Conservation (phyloP, 2,329 filamentous ascomycete genomes). For the Alternaria triticimaculans region DNA sequence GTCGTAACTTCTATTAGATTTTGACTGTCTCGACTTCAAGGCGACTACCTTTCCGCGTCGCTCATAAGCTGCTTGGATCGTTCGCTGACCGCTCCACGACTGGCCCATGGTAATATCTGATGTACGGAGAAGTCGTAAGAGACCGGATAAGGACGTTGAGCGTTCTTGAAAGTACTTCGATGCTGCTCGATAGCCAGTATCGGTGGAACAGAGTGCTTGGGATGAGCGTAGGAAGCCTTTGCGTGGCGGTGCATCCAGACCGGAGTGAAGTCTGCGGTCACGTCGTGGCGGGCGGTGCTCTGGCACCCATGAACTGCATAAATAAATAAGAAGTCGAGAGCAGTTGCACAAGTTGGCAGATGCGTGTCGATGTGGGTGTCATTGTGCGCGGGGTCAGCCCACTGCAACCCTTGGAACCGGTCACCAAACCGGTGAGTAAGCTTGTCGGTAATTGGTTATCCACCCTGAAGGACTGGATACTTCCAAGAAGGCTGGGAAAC, state of each 20-base stretch:
- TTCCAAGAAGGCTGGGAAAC: not conserved
- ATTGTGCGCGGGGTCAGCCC: constrained; percentile 9
- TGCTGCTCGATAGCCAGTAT: not conserved
- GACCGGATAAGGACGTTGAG: not conserved
- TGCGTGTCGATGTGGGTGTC: not conserved
- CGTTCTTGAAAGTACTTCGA: not conserved
- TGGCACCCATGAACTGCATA: not conserved
- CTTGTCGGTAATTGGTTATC: constrained; percentile 14
- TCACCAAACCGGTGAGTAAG: constrained; percentile 11
- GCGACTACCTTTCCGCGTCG: not conserved
- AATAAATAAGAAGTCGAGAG: not conserved
- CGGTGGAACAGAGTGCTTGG: not conserved
- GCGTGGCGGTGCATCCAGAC: not conserved
- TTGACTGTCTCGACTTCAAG: not conserved
- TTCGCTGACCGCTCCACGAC: constrained; percentile 3
- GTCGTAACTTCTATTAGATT: not conserved
- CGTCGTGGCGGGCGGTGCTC: not conserved
- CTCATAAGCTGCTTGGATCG: not conserved
- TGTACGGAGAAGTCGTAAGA: not conserved
- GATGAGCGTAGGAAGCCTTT: not conserved
- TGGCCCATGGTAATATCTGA: constrained; percentile 10
- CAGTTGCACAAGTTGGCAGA: not conserved
- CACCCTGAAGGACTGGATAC: not conserved
- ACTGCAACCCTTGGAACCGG: constrained; percentile 4
- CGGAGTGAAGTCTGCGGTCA: not conserved